phyloP scores from a whole-genome alignment of 345 rosid genomes.

The Murraya paniculata region DNA sequence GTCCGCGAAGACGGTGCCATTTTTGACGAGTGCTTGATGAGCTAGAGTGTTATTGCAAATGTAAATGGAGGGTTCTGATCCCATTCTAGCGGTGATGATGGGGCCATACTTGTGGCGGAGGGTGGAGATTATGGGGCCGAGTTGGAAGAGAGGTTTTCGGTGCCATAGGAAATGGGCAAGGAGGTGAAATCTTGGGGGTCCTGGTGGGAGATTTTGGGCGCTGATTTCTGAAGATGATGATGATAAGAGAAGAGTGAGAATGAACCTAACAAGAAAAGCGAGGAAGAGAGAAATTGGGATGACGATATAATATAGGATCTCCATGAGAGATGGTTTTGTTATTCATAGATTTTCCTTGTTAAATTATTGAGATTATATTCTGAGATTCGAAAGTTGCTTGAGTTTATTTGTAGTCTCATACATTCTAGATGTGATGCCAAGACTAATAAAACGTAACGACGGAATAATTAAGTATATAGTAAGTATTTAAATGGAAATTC shows the following conservation, averaged over 20 bases:
- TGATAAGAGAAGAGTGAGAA: neutral
- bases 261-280: neutral
- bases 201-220: conserved; percentile 3
- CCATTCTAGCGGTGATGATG: conserved; percentile 10
- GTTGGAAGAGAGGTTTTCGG: neutral
- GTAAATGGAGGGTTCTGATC: conserved; percentile 9
- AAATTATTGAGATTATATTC: no score
- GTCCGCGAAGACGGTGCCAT: conserved; percentile 18
- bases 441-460: no score
- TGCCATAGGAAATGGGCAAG: neutral
- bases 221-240: neutral
- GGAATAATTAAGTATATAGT: no score
- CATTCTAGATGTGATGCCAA: no score
- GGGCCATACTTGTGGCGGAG: neutral
- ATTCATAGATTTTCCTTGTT: no score
- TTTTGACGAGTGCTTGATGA: conserved; percentile 13
- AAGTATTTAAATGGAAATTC: no score
- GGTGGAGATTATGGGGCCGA: neutral
- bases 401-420: no score
- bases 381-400: neutral
- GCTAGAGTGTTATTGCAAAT: conserved; percentile 8
- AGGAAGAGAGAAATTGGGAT: neutral
- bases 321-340: neutral
- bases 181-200: neutral
- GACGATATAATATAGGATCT: neutral